A percentile compares a stretch with the other conserved stretches of the same genome.
Evolutionary conservation across 768 basidiomycete genomes (phyloP).

Genomic region (Suillus clintonianus): DNA sequence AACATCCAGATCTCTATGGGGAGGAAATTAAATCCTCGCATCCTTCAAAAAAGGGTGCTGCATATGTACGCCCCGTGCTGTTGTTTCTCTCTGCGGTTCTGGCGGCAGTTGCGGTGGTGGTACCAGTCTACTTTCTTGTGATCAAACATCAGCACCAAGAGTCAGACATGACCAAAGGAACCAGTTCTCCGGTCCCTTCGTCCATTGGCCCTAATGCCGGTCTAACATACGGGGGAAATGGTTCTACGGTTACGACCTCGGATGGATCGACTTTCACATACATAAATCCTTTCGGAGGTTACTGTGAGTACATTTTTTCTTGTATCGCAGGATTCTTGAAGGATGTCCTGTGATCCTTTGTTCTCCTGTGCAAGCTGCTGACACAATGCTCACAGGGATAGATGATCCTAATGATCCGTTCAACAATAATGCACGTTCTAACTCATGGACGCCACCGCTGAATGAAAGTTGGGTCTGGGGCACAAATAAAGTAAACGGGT

Average conservation of each 20-base stretch:
- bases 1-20: background rate
- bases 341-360: background rate
- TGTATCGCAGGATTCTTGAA: background rate
- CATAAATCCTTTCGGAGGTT: slow-evolving; percentile 74
- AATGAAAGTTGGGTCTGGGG: slow-evolving; percentile 76
- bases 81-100: background rate
- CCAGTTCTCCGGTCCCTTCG: background rate
- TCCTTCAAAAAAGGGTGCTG: background rate
- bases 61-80: background rate
- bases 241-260: slow-evolving; percentile 60
- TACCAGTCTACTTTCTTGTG: slow-evolving; percentile 1
- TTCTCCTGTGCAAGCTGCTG: slow-evolving; percentile 5
- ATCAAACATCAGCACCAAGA: background rate
- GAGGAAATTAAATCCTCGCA: background rate
- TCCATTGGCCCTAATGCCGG: background rate
- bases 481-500: slow-evolving; percentile 63
- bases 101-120: background rate
- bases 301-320: slow-evolving; percentile 47
- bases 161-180: background rate
- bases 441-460: slow-evolving; percentile 80
- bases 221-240: slow-evolving; percentile 44
- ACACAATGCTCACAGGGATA: slow-evolving; percentile 47
- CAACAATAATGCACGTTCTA: slow-evolving; percentile 71
- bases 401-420: slow-evolving; percentile 72
- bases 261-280: slow-evolving; percentile 79